A percentile compares a stretch with the other conserved stretches of the same genome.
Conservation (phyloP, 768 basidiomycete species). For the Suillus variegatus region DNA sequence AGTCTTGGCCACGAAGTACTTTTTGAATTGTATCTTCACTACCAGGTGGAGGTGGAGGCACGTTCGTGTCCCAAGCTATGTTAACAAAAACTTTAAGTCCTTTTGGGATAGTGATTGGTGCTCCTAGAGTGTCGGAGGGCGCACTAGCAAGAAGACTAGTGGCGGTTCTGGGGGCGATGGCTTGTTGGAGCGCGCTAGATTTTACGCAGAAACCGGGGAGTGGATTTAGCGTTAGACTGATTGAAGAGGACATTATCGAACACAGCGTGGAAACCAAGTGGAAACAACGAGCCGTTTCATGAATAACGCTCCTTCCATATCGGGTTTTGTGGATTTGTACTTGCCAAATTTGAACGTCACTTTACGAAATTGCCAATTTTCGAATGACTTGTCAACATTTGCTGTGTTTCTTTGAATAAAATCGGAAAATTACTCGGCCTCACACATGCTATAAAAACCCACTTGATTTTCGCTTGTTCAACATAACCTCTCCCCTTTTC, state of each 20-base stretch:
- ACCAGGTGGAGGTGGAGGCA: slow-evolving; percentile 68
- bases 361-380: not conserved
- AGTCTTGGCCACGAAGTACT: slow-evolving; percentile 54
- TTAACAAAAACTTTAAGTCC: slow-evolving; percentile 74
- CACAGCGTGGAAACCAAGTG: slow-evolving; percentile 1
- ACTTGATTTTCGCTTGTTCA: too few relatives aligned
- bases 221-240: slow-evolving; percentile 48
- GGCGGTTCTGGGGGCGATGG: slow-evolving; percentile 24
- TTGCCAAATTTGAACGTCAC: not conserved
- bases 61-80: slow-evolving; percentile 65
- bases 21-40: slow-evolving; percentile 57
- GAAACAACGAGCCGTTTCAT: not conserved
- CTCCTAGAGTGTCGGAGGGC: slow-evolving; percentile 7
- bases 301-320: not conserved
- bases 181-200: slow-evolving; percentile 46
- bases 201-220: slow-evolving; percentile 74
- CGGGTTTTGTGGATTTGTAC: not conserved
- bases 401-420: slow-evolving; percentile 1
- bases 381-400: slow-evolving; percentile 5
- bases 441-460: slow-evolving; percentile 5
- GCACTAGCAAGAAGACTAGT: not conserved
- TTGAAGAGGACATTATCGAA: slow-evolving; percentile 14
- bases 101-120: slow-evolving; percentile 41
- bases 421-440: slow-evolving; percentile 9
- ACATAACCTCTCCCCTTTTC: too few relatives aligned